A percentile compares a stretch with the other conserved stretches of the same genome.
These are phyloP conservation scores for Dillenia turbinata DNA, from an alignment of 164 flowering plant species.

Conservation along the genomic window DNA sequence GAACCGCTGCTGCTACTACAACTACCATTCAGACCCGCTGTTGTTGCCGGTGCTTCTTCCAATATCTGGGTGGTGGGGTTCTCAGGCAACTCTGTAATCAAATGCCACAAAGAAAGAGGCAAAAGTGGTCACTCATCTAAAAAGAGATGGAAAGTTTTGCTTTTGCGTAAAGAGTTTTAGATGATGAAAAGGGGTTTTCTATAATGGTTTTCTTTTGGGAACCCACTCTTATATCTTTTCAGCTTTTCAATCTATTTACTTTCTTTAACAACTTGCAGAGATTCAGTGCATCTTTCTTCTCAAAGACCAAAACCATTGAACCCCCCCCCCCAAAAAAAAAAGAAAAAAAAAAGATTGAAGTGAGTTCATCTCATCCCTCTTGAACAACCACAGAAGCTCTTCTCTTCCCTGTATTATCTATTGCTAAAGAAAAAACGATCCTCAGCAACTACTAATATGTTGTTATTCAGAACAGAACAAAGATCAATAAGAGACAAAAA, in stretches of 20 bases:
- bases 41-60: constrained; percentile 22
- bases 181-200: constrained; percentile 22
- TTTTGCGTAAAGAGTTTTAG: constrained; percentile 17
- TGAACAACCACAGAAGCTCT: too few species aligned
- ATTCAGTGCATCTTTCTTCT: background rate
- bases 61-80: constrained; percentile 15
- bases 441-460: background rate
- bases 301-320: background rate
- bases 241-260: constrained; percentile 14
- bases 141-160: constrained; percentile 8
- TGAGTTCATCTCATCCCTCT: too few species aligned
- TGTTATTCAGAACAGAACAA: constrained; percentile 22
- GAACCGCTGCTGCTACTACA: constrained; percentile 32
- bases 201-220: constrained; percentile 23
- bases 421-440: too few species aligned
- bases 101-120: constrained; percentile 1
- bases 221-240: constrained; percentile 9
- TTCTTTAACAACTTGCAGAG: background rate
- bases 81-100: constrained; percentile 33
- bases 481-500: constrained; percentile 36
- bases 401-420: background rate
- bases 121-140: background rate
- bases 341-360: too few species aligned
- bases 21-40: constrained; percentile 29
- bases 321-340: background rate